Evolutionary conservation across 352 stramenopile genomes (phyloP), one percentile per base, ranked within the genome.

Genomic region (Phytophthora sp.): DNA sequence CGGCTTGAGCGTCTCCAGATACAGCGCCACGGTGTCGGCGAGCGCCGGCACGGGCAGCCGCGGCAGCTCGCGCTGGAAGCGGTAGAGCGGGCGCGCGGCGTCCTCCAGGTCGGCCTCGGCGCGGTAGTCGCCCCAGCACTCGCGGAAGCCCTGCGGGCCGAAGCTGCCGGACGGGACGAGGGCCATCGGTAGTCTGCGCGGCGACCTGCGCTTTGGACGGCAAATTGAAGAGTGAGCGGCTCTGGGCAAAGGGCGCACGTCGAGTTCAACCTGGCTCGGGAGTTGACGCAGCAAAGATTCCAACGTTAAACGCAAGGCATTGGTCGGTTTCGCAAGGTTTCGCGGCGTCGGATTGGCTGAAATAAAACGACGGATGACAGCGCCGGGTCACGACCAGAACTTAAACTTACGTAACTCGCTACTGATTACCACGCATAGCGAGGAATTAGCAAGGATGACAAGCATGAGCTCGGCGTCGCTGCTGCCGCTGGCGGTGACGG

Each of bases 121-220:
- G 57, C 88, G 89, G 46, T 94, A 94, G 70, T 98, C 94, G 69
- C 98, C 94, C 17, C 68, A 77, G 72, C 98, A 98, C 58, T 99
- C 91, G 71, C 97, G 97, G 78, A 98, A 98, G 72, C 97, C 98
- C 28, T 64, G 56, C 2, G 79, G 60, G 45, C 74, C 77, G 63
- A 82, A 91, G 45, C 8, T 48, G 37, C 54, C 41, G 18, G 44
- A 39, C 37, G 51, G 53, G 17, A 61, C 65, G n/a, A 50, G 26
- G 32, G 58, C 48, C 46, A 66, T 72, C n/a, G n/a, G n/a, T n/a
- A 18, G 3, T 28, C 6, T 0, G 21, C 6, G 28, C 17, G 17
- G 20, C 44, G 20, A 4, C 11, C 32, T 62, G n/a, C 11, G 18
- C 12, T 6, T 18, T 32, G 28, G 13, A 11, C 21, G 42, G 63